These are phyloP conservation scores for Chaetomiaceae sp. DNA, from an alignment of 2,329 filamentous ascomycete species.

Conservation along the genomic window DNA sequence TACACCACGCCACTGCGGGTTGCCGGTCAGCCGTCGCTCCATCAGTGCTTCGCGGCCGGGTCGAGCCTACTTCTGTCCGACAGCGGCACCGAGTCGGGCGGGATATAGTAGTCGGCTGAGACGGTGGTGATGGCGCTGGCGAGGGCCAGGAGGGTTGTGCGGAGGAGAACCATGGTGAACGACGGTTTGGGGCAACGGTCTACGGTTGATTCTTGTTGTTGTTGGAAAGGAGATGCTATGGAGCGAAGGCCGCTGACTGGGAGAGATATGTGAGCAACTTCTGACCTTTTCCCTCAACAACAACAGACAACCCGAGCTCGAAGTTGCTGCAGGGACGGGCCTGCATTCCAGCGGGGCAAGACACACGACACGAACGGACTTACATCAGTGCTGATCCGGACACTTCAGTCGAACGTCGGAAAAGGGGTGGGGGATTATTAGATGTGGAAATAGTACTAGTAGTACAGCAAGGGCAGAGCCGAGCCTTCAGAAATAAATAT, in stretches of 20 bases:
- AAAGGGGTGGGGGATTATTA: constrained; percentile 2
- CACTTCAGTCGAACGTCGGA: background rate
- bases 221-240: background rate
- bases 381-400: background rate
- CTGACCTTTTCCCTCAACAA: background rate
- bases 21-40: constrained; percentile 7
- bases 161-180: constrained; percentile 50
- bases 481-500: background rate
- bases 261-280: constrained; percentile 10
- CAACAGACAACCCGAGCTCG: background rate
- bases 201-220: background rate
- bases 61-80: constrained; percentile 46
- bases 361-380: background rate
- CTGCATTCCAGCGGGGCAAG: constrained; percentile 5
- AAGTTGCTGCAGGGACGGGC: constrained; percentile 12
- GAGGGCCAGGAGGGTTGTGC: constrained; percentile 49
- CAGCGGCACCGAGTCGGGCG: constrained; percentile 56
- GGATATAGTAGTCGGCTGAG: constrained; percentile 56
- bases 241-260: constrained; percentile 6
- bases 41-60: background rate
- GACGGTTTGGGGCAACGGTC: background rate
- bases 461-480: background rate
- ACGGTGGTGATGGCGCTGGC: constrained; percentile 51
- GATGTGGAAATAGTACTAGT: constrained; percentile 9
- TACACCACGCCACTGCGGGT: constrained; percentile 61